Conservation (phyloP, 768 basidiomycete species). For the Dacryopinax primogenitus region DNA sequence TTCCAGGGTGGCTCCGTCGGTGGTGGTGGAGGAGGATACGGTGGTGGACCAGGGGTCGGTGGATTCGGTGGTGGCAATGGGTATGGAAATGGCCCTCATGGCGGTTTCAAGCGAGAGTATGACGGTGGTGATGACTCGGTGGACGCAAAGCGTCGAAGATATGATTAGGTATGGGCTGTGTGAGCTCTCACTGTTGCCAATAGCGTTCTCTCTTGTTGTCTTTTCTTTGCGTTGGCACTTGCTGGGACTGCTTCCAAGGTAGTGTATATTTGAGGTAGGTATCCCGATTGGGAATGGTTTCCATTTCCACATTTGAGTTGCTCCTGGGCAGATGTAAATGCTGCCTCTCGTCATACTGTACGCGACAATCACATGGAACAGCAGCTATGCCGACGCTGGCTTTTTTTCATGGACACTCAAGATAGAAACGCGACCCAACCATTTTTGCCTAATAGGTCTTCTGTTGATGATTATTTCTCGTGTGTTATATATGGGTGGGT, state of each 20-base stretch:
- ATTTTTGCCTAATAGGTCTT: too few species aligned
- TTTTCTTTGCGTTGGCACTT: background rate
- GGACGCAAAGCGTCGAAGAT: slow-evolving; percentile 8
- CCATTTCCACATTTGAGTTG: background rate
- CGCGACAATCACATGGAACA: too few species aligned
- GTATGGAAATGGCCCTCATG: slow-evolving; percentile 28
- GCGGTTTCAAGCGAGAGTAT: slow-evolving; percentile 17
- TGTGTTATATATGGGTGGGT: too few species aligned
- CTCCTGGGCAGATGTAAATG: too few species aligned
- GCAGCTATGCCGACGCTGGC: too few species aligned
- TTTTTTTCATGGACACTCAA: too few species aligned
- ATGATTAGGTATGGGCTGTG: background rate
- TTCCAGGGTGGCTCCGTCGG: slow-evolving; percentile 33
- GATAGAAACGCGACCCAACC: too few species aligned
- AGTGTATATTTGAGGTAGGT: slow-evolving; percentile 2
- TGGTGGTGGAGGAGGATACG: slow-evolving; percentile 34
- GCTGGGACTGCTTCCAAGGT: slow-evolving; percentile 1
- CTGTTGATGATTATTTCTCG: too few species aligned
- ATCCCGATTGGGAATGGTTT: background rate
- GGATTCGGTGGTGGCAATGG: slow-evolving; percentile 28
- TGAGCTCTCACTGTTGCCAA: background rate
- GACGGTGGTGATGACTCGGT: background rate
- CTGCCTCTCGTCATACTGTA: too few species aligned
- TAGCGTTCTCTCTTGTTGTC: background rate
- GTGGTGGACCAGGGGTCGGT: slow-evolving; percentile 33